Percentiles rank a stretch among this genome's conserved stretches.
Evolutionary conservation across 306 rosid genomes (phyloP).

Genomic region (Cucurbita moschata): DNA sequence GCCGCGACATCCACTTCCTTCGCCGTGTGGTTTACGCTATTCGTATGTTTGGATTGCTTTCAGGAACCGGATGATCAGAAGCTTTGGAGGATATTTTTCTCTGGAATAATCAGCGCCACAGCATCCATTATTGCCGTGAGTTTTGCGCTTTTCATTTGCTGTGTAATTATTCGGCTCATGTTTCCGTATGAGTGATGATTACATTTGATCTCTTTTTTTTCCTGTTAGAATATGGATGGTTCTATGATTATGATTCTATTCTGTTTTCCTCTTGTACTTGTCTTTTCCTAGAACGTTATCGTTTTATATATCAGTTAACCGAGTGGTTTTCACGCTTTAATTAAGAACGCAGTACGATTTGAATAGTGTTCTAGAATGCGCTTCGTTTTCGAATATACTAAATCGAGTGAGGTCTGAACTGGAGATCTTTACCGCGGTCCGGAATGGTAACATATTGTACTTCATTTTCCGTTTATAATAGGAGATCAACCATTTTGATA

Average conservation of each 20-base stretch:
- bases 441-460: background rate
- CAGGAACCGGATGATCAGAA: constrained; percentile 16
- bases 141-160: background rate
- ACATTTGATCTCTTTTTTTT: background rate
- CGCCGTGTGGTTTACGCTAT: constrained; percentile 22
- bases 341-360: background rate
- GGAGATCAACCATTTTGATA: background rate
- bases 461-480: background rate
- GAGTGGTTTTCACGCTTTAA: background rate
- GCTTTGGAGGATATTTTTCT: constrained; percentile 41
- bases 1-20: constrained; percentile 32
- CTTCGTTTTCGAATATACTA: background rate
- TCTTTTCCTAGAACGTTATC: background rate
- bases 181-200: background rate
- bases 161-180: background rate
- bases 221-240: background rate
- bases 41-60: background rate
- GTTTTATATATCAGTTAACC: background rate
- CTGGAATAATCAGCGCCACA: constrained; percentile 40
- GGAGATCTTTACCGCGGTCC: background rate
- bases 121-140: constrained; percentile 36
- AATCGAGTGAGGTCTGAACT: background rate
- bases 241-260: background rate
- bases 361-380: background rate
- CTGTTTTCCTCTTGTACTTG: background rate